A percentile compares a stretch with the other conserved stretches of the same genome.
phyloP scores from a whole-genome alignment of 78 protist genomes.

The Cyanophora paradoxa region DNA sequence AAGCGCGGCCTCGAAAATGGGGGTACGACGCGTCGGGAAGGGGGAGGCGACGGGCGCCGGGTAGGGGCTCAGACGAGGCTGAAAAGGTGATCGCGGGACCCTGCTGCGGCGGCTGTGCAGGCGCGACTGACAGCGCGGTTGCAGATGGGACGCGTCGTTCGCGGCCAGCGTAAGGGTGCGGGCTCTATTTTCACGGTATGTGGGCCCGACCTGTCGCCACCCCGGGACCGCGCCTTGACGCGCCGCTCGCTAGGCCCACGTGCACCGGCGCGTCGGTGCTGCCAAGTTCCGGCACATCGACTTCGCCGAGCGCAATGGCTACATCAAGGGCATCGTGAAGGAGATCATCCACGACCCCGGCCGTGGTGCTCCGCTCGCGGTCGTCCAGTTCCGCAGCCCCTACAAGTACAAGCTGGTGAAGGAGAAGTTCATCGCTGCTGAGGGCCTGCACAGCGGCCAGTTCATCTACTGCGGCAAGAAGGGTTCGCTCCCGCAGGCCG shows the following conservation, averaged over 20 bases:
- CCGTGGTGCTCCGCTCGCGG: conserved; percentile 99
- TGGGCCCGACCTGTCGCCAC: neutral
- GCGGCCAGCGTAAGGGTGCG: conserved; percentile 60
- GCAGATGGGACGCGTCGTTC: conserved; percentile 37
- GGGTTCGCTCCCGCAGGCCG: conserved; percentile 32
- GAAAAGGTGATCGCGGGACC: no score
- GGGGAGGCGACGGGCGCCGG: no score
- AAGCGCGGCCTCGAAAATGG: no score
- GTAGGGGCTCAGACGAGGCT: no score
- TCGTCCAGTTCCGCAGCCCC: conserved; percentile 89
- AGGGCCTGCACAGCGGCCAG: conserved; percentile 99
- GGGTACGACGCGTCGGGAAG: no score
- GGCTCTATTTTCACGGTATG: conserved; percentile 42
- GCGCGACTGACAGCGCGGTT: no score
- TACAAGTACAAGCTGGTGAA: conserved; percentile 66
- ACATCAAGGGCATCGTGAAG: conserved; percentile 69
- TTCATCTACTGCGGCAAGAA: conserved; percentile 91
- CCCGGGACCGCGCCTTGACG: neutral
- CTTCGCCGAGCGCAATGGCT: conserved; percentile 95
- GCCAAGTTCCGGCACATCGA: conserved; percentile 89
- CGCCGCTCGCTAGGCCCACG: conserved; percentile 52
- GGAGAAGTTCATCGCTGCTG: conserved; percentile 91
- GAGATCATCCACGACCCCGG: conserved; percentile 99
- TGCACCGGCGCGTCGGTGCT: conserved; percentile 89
- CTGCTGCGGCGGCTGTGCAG: no score